Evolutionary conservation across 345 rosid species (phyloP).

Genomic region (Syzygium grande): DNA sequence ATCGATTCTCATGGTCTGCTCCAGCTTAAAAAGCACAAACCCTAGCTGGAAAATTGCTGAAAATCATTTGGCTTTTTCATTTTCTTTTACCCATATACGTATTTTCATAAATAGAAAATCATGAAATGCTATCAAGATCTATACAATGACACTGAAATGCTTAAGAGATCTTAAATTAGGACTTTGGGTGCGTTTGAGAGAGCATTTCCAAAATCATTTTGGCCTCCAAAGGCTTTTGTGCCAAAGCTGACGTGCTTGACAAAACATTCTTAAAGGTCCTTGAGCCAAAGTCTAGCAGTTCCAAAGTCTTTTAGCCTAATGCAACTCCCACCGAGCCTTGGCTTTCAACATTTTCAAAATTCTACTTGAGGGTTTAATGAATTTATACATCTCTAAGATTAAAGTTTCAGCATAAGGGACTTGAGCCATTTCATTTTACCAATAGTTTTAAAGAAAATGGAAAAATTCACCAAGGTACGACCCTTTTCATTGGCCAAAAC

Average conservation of each 20-base stretch:
- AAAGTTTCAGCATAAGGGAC: not conserved
- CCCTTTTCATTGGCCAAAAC: not conserved
- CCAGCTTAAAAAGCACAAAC: not conserved
- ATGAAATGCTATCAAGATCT: not conserved
- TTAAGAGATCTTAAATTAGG: not conserved
- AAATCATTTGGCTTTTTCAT: not conserved
- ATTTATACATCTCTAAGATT: not conserved
- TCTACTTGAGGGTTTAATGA: not conserved
- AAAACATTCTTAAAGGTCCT: not conserved
- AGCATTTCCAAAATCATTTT: not conserved
- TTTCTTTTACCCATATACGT: not conserved
- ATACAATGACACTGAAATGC: not conserved
- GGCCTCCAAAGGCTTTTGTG: not conserved
- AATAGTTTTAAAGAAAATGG: not conserved
- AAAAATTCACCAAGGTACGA: not conserved
- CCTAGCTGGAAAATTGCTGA: not conserved
- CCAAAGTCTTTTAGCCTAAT: not conserved
- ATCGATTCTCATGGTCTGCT: not conserved
- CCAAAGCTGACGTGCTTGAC: not conserved
- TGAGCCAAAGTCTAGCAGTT: not conserved
- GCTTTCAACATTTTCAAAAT: not conserved
- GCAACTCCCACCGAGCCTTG: not conserved
- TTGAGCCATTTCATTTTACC: not conserved
- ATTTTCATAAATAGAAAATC: not conserved
- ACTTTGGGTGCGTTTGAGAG: not conserved